Evolutionary conservation across 768 basidiomycete species (phyloP).

Genomic region (Cystofilobasidium capitatum): DNA sequence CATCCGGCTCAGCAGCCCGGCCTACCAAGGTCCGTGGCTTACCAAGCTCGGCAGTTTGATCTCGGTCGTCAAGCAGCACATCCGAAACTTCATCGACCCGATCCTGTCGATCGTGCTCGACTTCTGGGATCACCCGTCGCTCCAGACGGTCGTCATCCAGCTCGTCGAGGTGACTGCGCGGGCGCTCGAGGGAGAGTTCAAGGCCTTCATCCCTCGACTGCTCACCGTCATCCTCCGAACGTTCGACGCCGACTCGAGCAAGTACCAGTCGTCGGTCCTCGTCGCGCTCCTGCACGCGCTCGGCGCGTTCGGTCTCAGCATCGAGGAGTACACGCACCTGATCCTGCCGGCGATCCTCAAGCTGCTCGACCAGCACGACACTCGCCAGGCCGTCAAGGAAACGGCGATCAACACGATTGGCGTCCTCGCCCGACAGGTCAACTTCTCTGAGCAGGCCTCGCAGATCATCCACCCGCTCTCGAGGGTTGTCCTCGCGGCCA

Average conservation of each 20-base stretch:
- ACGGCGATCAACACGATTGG: conserved; percentile 85
- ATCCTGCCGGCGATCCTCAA: conserved; percentile 89
- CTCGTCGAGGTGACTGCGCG: conserved; percentile 86
- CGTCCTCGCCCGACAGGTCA: conserved; percentile 78
- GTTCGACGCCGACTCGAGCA: conserved; percentile 73
- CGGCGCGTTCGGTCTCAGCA: conserved; percentile 86
- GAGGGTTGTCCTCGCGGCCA: conserved; percentile 64
- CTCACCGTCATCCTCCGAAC: conserved; percentile 81
- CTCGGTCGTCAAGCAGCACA: conserved; percentile 92
- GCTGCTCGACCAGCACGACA: conserved; percentile 75
- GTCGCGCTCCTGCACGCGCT: conserved; percentile 91
- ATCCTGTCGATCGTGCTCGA: conserved; percentile 78
- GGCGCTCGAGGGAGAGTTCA: conserved; percentile 93
- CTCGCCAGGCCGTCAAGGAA: conserved; percentile 63
- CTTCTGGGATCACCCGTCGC: conserved; percentile 68
- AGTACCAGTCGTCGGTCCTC: conserved; percentile 46
- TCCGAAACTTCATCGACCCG: conserved; percentile 79
- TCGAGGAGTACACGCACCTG: conserved; percentile 95
- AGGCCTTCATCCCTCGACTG: conserved; percentile 83
- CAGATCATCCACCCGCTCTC: conserved; percentile 92
- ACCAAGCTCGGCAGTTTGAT: conserved; percentile 93
- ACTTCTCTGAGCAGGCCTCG: conserved; percentile 95
- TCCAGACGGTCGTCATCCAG: conserved; percentile 85
- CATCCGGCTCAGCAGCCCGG: conserved; percentile 61
- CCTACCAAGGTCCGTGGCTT: conserved; percentile 83